These are phyloP conservation scores for Kwoniella mangroviensis DNA, from an alignment of 768 basidiomycete genomes.

Conservation along the genomic window DNA sequence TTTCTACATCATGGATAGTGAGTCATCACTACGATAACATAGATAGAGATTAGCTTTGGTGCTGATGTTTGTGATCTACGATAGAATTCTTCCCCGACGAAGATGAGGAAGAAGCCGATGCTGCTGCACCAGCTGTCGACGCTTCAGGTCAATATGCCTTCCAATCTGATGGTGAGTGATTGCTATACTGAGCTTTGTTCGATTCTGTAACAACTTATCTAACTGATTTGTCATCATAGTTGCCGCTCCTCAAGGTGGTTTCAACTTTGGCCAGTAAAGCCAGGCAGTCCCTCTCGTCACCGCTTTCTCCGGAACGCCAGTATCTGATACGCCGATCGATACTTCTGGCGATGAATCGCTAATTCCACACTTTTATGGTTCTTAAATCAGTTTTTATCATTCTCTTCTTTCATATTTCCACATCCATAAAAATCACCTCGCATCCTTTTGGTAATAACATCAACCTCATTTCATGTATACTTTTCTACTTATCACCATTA, in stretches of 20 bases:
- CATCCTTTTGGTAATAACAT: not conserved
- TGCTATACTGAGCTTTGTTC: slow-evolving; percentile 49
- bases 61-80: slow-evolving; percentile 63
- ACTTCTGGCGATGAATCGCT: not conserved
- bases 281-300: not conserved
- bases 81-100: slow-evolving; percentile 97
- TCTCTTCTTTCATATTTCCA: no score
- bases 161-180: slow-evolving; percentile 53
- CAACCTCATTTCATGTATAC: not conserved
- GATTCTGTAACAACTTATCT: not conserved
- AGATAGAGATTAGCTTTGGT: not conserved
- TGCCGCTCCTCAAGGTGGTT: slow-evolving; percentile 89
- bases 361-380: slow-evolving; percentile 13
- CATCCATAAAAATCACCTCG: not conserved
- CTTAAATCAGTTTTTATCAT: not conserved
- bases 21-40: slow-evolving; percentile 16
- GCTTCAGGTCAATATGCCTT: slow-evolving; percentile 60
- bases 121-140: slow-evolving; percentile 70
- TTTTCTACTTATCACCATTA: not conserved
- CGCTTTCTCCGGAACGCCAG: not conserved
- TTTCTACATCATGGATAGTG: slow-evolving; percentile 72
- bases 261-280: slow-evolving; percentile 73
- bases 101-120: slow-evolving; percentile 86
- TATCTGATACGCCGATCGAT: not conserved
- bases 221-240: slow-evolving; percentile 59